Conservation (phyloP, 805 yeast species). For the Saccharomycopsis babjevae region DNA sequence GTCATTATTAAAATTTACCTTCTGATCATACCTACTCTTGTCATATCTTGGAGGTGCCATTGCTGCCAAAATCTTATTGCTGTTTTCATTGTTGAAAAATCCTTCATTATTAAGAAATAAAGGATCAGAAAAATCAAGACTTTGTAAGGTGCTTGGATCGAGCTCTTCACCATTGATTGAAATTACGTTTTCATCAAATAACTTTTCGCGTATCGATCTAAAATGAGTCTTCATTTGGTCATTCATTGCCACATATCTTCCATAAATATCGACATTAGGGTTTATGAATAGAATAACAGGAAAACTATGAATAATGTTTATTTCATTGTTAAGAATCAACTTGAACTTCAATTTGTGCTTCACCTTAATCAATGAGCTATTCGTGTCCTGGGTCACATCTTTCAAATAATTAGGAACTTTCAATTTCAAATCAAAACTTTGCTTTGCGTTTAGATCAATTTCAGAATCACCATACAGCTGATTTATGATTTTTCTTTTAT, state of each 20-base stretch:
- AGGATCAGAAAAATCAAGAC: not conserved
- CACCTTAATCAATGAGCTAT: constrained; percentile 55
- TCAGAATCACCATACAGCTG: not conserved
- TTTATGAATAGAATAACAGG: constrained; percentile 69
- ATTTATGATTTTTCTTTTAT: not conserved
- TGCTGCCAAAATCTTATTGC: constrained; percentile 21
- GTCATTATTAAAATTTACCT: constrained; percentile 17
- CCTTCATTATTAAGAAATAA: not conserved
- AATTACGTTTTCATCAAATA: not conserved
- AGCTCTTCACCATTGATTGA: not conserved
- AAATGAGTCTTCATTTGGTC: constrained; percentile 3
- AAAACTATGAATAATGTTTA: constrained; percentile 64
- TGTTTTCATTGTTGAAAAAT: constrained; percentile 18
- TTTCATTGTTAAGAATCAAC: constrained; percentile 70
- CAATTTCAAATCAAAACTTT: constrained; percentile 23
- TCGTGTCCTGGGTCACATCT: constrained; percentile 80
- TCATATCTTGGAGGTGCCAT: constrained; percentile 30
- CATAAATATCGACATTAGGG: constrained; percentile 68
- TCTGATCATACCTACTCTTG: constrained; percentile 15
- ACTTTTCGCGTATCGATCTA: not conserved
- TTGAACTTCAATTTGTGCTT: constrained; percentile 81
- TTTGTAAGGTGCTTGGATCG: not conserved
- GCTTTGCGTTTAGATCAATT: not conserved
- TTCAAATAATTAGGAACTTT: constrained; percentile 63
- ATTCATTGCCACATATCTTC: constrained; percentile 24